These are phyloP conservation scores for Takashimella tepidaria DNA, from an alignment of 1,284 basidiomycete species.

Conservation along the genomic window DNA sequence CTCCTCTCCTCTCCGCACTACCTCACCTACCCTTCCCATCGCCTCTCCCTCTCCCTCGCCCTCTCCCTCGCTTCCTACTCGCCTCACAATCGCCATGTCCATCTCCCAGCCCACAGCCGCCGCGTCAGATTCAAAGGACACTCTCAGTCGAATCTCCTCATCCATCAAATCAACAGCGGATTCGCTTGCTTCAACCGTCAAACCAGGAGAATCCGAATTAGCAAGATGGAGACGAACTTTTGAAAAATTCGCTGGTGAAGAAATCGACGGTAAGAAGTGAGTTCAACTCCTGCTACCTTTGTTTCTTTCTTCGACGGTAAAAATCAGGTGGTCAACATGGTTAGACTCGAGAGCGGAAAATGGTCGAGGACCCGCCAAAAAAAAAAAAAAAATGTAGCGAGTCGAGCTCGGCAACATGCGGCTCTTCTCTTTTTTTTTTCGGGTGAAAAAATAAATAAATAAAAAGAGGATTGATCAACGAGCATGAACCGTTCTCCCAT, in stretches of 20 bases:
- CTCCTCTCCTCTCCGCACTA: background rate
- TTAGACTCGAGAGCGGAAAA: too few species aligned
- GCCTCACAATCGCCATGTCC: constrained; percentile 7
- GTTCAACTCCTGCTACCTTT: too few species aligned
- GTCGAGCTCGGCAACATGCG: too few species aligned
- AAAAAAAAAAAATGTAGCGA: too few species aligned
- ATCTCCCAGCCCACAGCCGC: constrained; percentile 9
- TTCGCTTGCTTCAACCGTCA: constrained; percentile 58
- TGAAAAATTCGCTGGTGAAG: constrained; percentile 69
- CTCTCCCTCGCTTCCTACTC: too few species aligned
- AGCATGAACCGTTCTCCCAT: too few species aligned
- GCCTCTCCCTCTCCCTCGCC: constrained; percentile 8
- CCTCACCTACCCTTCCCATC: background rate
- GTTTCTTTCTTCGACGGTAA: too few species aligned
- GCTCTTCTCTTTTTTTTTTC: too few species aligned
- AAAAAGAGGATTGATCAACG: too few species aligned
- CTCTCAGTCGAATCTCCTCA: constrained; percentile 14
- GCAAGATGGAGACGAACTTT: constrained; percentile 81
- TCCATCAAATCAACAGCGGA: constrained; percentile 30
- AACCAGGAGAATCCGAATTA: constrained; percentile 72
- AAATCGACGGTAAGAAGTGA: constrained; percentile 71
- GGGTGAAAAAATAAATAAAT: too few species aligned
- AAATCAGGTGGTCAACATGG: too few species aligned
- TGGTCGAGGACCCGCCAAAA: too few species aligned
- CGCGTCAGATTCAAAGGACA: constrained; percentile 8